Evolutionary conservation across 1,284 basidiomycete species (phyloP).

Genomic region (Xanthoconium separans): DNA sequence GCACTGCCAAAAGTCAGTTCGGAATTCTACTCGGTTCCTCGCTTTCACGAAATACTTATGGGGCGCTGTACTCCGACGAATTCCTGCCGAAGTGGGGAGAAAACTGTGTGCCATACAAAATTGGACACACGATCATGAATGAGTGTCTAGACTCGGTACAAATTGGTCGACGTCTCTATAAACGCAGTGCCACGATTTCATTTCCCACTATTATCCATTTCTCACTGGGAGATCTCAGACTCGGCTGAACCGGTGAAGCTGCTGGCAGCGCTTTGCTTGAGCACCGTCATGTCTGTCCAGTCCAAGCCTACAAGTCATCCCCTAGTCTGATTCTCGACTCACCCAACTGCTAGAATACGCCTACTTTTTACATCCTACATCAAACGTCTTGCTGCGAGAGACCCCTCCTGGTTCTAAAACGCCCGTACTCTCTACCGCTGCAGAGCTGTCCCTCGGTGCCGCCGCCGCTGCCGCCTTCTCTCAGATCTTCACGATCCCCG

Average conservation of each 20-base stretch:
- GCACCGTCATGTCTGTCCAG: slow-evolving; percentile 28
- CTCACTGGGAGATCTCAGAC: too few relatives aligned
- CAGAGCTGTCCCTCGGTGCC: slow-evolving; percentile 88
- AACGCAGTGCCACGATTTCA: too few relatives aligned
- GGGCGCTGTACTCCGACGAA: too few relatives aligned
- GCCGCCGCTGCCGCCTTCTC: slow-evolving; percentile 91
- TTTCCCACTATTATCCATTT: too few relatives aligned
- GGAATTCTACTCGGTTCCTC: too few relatives aligned
- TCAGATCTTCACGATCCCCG: slow-evolving; percentile 98
- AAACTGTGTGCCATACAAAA: too few relatives aligned
- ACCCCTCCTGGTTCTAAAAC: slow-evolving; percentile 57
- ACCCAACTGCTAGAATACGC: slow-evolving; percentile 77
- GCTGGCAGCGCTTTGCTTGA: background rate
- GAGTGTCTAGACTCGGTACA: too few relatives aligned
- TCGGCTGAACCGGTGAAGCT: slow-evolving; percentile 1
- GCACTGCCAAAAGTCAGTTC: too few relatives aligned
- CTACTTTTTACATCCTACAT: slow-evolving; percentile 91
- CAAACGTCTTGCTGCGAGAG: slow-evolving; percentile 58
- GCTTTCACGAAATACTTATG: too few relatives aligned
- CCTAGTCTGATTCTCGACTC: slow-evolving; percentile 1
- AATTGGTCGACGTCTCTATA: too few relatives aligned
- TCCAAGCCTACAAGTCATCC: slow-evolving; percentile 21
- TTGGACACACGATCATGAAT: too few relatives aligned
- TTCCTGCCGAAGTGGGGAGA: too few relatives aligned
- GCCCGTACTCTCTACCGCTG: slow-evolving; percentile 69